These are phyloP conservation scores for Tricholomella constricta DNA, from an alignment of 768 basidiomycete species.

Conservation along the genomic window DNA sequence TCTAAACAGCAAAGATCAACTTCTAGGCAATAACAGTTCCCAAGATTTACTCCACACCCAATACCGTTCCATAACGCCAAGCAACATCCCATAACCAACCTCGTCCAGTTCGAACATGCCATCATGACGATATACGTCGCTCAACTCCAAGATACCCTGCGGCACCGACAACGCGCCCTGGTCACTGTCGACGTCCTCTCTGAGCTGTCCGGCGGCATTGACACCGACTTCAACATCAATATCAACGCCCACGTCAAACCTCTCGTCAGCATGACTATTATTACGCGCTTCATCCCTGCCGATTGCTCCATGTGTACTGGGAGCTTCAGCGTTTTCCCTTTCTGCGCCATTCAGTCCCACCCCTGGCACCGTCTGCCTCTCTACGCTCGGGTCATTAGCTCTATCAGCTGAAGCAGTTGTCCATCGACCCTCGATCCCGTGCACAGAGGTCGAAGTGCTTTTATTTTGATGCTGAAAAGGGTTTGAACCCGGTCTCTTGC, in stretches of 20 bases:
- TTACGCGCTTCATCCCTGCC: conserved; percentile 4
- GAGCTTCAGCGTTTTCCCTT: neutral
- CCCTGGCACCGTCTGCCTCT: neutral
- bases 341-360: neutral
- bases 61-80: conserved; percentile 40
- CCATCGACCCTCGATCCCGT: neutral
- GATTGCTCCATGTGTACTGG: neutral
- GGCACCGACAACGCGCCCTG: conserved; percentile 5
- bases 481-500: conserved; percentile 9
- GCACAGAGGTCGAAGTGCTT: neutral
- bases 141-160: neutral
- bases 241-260: conserved; percentile 8
- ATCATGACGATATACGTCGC: conserved; percentile 11
- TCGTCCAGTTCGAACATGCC: conserved; percentile 34
- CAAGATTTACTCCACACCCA: conserved; percentile 28
- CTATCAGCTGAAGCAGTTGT: neutral
- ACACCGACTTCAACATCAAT: conserved; percentile 5
- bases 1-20: neutral
- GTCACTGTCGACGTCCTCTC: conserved; percentile 8
- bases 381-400: neutral
- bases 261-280: neutral
- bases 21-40: conserved; percentile 10
- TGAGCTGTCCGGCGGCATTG: conserved; percentile 16
- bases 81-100: conserved; percentile 38
- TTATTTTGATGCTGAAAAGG: neutral